Conservation (phyloP, 208 protist genomes). For the Leishmania tropica region DNA sequence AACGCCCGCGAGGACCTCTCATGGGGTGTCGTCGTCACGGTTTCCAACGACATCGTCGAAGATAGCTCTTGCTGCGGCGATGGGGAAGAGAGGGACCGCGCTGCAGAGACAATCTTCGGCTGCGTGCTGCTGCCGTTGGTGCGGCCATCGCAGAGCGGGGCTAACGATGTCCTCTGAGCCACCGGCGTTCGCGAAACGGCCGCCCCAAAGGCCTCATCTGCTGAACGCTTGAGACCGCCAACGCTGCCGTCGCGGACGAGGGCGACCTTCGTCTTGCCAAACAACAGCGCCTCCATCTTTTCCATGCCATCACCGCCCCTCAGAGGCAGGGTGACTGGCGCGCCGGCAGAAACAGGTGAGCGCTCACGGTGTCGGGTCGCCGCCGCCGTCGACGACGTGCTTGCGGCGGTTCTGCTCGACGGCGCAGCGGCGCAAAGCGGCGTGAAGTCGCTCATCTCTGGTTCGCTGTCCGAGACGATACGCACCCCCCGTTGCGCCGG, state of each 20-base stretch:
- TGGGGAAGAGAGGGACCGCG: constrained; percentile 3
- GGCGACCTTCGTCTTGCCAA: constrained; percentile 34
- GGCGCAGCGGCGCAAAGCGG: too few relatives aligned
- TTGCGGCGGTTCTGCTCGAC: not conserved
- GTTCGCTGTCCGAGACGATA: not conserved
- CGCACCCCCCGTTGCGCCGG: not conserved
- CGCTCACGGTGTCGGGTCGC: not conserved
- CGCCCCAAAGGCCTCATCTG: not conserved
- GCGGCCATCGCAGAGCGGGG: not conserved
- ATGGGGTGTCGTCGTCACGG: not conserved
- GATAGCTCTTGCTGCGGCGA: not conserved
- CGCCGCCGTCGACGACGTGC: not conserved
- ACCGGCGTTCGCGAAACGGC: not conserved
- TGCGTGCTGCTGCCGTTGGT: constrained; percentile 15
- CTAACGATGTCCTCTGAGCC: not conserved
- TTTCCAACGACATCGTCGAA: not conserved
- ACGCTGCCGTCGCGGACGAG: constrained; percentile 9
- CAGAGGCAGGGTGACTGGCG: constrained; percentile 1
- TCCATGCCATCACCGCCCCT: constrained; percentile 68
- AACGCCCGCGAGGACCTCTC: not conserved
- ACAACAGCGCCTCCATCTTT: constrained; percentile 72
- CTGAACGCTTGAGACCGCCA: not conserved
- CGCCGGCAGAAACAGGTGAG: not conserved
- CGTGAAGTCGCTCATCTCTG: not conserved
- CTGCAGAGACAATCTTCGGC: constrained; percentile 29